phyloP scores from a whole-genome alignment of 345 rosid species.

The Sapria himalayana region DNA sequence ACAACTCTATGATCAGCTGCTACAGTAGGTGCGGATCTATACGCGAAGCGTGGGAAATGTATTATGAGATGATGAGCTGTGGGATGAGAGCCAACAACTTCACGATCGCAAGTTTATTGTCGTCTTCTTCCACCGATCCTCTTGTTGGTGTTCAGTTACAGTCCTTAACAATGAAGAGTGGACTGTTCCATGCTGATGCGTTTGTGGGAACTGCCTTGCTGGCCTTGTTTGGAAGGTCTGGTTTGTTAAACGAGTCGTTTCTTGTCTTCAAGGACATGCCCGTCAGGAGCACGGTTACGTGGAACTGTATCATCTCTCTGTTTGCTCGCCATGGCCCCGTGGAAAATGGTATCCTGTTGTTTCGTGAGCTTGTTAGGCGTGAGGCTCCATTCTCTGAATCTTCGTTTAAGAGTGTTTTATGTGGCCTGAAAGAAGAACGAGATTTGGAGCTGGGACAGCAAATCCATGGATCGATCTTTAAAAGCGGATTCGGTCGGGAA shows the following conservation, averaged over 20 bases:
- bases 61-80: slow-evolving; percentile 23
- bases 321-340: slow-evolving; percentile 29
- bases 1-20: slow-evolving; percentile 29
- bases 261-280: slow-evolving; percentile 45
- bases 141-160: slow-evolving; percentile 37
- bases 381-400: slow-evolving; percentile 23
- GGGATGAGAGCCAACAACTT: slow-evolving; percentile 33
- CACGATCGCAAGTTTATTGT: slow-evolving; percentile 37
- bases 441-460: slow-evolving; percentile 32
- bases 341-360: slow-evolving; percentile 21
- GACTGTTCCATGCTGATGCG: slow-evolving; percentile 32
- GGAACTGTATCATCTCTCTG: slow-evolving; percentile 49
- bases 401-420: slow-evolving; percentile 42
- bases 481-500: slow-evolving; percentile 20
- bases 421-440: slow-evolving; percentile 21
- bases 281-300: slow-evolving; percentile 39
- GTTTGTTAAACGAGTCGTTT: slow-evolving; percentile 24
- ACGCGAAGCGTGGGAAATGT: slow-evolving; percentile 24
- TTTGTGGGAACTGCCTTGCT: slow-evolving; percentile 54
- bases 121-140: slow-evolving; percentile 23
- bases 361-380: slow-evolving; percentile 26
- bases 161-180: slow-evolving; percentile 35
- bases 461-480: slow-evolving; percentile 39
- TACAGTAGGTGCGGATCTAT: slow-evolving; percentile 18
- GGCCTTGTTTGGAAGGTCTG: slow-evolving; percentile 47